These are phyloP conservation scores for Pseudogymnoascus sp. DNA, from an alignment of 2,329 filamentous ascomycete species.

Conservation along the genomic window DNA sequence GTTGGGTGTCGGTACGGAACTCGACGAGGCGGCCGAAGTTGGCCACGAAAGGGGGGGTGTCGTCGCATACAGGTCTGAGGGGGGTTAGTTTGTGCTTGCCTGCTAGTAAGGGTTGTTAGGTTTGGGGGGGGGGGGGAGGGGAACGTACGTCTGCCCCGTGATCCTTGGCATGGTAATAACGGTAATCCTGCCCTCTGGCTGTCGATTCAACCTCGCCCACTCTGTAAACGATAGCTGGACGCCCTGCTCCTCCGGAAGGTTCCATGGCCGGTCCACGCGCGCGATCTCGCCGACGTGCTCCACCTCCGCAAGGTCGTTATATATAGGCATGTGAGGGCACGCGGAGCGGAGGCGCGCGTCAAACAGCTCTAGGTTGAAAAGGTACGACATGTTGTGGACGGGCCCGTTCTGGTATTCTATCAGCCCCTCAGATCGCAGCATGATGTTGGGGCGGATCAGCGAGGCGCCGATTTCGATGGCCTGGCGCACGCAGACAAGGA, in stretches of 20 bases:
- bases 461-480: background rate
- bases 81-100: background rate
- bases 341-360: slow-evolving; percentile 6
- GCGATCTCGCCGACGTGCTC: slow-evolving; percentile 11
- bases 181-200: background rate
- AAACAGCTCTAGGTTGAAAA: slow-evolving; percentile 13
- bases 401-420: background rate
- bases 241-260: slow-evolving; percentile 15
- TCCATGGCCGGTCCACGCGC: slow-evolving; percentile 18
- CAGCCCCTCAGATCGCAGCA: background rate
- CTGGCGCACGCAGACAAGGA: background rate
- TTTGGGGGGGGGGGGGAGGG: too few relatives aligned
- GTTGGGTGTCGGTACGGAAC: background rate
- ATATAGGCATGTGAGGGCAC: slow-evolving; percentile 14
- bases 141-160: background rate
- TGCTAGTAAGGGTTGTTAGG: background rate
- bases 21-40: background rate
- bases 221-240: background rate
- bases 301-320: slow-evolving; percentile 11
- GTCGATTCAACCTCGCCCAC: background rate
- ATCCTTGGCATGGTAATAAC: background rate
- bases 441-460: background rate
- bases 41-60: background rate
- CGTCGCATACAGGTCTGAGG: background rate
- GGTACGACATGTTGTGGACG: slow-evolving; percentile 10